Base-by-base conservation (phyloP, 495 filamentous ascomycete genomes). In the Penicillium taxi region DNA sequence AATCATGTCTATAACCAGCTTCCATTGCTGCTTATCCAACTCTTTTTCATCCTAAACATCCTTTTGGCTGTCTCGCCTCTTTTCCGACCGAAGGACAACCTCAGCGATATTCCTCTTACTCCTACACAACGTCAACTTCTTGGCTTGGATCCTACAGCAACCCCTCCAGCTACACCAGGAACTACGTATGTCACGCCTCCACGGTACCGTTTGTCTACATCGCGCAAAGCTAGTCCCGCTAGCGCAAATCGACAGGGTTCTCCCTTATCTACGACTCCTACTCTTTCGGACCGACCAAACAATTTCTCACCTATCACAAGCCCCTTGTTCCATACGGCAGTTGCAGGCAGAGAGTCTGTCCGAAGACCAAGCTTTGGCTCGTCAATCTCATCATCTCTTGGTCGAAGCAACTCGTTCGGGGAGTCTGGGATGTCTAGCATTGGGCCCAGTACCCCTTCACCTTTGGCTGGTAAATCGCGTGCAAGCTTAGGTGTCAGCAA, bases 81-180 rank as follows among this genome's bases (percentile, higher is more conserved):
- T 14, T 56, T 85, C 52, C 73, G 77, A 32, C 60, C 63, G 5
- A 73, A 69, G 38, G 88, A 94, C 57, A 75, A 90, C 42, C 71
- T 95, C 41, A 67, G 78, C 46, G 90, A 98, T 56, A 93, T 98
- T 32, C 78, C 91, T 42, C 72, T 98, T 35, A 96, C 88, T 4
- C 86, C 91, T 15, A 79, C 80, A 9, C 91, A 98, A 59, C 83
- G 91, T 26, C 69, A 75, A 35, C 75, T 94, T 12, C 72, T 98
- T 13, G 88, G 89, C 8, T 77, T 98, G 7, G 74, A 82, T 34
- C 84, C 86, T 5, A 79, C 69, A 26, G 65, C 72, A 2, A 62
- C 64, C 3, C 64, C 69, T n/a, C 73, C 82, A 2, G 63, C 72
- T 3, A 87, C 85, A 0, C 79, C 84, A 1, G 69, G 66, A 3